A percentile compares a stretch with the other conserved stretches of the same genome.
Evolutionary conservation across 805 yeast species (phyloP).

Genomic region (Cyberlindnera samutprakarnensis): DNA sequence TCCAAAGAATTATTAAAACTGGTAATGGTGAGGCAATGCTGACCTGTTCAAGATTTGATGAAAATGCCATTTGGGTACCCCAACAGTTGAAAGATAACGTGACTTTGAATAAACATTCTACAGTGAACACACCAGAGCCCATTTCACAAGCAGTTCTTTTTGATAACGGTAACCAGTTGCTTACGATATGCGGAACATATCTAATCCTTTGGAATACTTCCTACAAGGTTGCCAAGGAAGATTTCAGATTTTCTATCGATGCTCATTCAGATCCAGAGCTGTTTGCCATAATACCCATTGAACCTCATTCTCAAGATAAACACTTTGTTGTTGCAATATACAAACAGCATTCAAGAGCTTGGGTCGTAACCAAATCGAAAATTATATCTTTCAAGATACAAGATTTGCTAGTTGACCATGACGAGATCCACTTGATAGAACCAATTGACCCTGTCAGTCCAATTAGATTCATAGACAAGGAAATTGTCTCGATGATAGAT

Average conservation of each 20-base stretch:
- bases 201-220: constrained; percentile 60
- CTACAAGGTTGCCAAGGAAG: constrained; percentile 18
- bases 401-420: constrained; percentile 30
- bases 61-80: constrained; percentile 55
- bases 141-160: constrained; percentile 42
- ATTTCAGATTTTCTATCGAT: constrained; percentile 10
- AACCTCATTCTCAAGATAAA: constrained; percentile 22
- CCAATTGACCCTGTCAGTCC: constrained; percentile 59
- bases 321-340: constrained; percentile 48
- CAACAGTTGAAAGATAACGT: constrained; percentile 25
- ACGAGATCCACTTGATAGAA: constrained; percentile 36
- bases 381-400: constrained; percentile 29
- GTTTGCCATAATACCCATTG: constrained; percentile 30
- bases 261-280: constrained; percentile 16
- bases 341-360: constrained; percentile 31
- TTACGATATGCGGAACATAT: constrained; percentile 35
- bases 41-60: constrained; percentile 54
- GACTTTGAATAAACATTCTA: constrained; percentile 32
- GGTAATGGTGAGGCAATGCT: constrained; percentile 54
- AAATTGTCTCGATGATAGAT: constrained; percentile 54
- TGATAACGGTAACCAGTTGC: constrained; percentile 37
- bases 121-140: constrained; percentile 37
- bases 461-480: constrained; percentile 26
- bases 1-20: constrained; percentile 59
- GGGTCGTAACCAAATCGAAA: constrained; percentile 26